Evolutionary conservation across 2,329 filamentous ascomycete genomes (phyloP).

Genomic region (Alternaria metachromatica): DNA sequence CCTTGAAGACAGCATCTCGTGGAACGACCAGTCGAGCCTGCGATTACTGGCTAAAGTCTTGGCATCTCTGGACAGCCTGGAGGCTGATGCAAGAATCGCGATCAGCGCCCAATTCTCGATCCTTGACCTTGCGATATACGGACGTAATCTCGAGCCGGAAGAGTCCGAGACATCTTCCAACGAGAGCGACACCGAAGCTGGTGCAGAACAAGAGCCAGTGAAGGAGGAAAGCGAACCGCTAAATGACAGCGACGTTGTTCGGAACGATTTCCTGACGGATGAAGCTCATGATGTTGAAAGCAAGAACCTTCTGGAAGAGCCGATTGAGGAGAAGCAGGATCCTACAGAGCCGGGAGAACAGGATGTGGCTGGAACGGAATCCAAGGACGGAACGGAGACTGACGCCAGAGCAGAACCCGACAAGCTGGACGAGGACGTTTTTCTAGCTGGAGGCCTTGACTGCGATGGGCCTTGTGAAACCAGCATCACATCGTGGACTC

Average conservation of each 20-base stretch:
- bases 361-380: too few species aligned
- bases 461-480: background rate
- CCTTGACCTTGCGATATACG: background rate
- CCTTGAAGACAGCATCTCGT: background rate
- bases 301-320: background rate
- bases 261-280: background rate
- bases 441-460: background rate
- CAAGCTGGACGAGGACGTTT: background rate
- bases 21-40: background rate
- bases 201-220: background rate
- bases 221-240: background rate
- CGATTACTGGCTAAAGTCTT: background rate
- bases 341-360: background rate
- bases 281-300: background rate
- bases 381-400: too few species aligned
- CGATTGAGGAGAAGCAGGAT: background rate
- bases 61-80: background rate
- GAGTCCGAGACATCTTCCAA: background rate
- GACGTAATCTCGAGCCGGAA: background rate
- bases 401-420: too few species aligned
- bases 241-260: background rate
- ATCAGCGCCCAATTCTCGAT: background rate
- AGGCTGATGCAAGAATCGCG: background rate
- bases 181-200: background rate
- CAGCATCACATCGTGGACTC: background rate